Percentiles rank a stretch among this genome's conserved stretches.
phyloP scores from a whole-genome alignment of 495 filamentous ascomycete species.

The Bathelium albidoporum region DNA sequence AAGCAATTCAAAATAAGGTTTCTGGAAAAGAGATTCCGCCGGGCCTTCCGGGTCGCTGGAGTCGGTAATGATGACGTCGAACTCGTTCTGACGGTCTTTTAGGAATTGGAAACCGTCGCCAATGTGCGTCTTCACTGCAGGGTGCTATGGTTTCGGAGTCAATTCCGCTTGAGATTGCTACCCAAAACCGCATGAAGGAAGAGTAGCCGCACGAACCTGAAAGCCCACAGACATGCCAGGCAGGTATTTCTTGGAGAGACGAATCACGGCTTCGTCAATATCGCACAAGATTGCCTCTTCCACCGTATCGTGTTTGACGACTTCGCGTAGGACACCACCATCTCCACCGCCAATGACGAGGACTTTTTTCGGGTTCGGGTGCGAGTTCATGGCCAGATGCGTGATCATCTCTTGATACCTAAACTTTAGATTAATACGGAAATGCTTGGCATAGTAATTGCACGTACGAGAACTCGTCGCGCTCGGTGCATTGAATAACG shows the following conservation, averaged over 20 bases:
- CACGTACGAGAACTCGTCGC: constrained; percentile 84
- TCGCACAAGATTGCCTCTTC: constrained; percentile 94
- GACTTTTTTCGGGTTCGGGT: constrained; percentile 95
- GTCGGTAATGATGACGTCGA: constrained; percentile 99
- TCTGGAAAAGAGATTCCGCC: constrained; percentile 92
- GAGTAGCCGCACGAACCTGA: constrained; percentile 17
- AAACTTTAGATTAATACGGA: constrained; percentile 2
- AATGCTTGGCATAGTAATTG: constrained; percentile 11
- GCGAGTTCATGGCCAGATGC: constrained; percentile 95
- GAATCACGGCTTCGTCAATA: constrained; percentile 99
- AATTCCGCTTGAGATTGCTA: neutral
- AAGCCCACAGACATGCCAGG: constrained; percentile 89
- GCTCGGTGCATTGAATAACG: constrained; percentile 96
- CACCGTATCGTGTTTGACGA: constrained; percentile 87
- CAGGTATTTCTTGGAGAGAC: constrained; percentile 96
- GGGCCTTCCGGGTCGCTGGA: constrained; percentile 95
- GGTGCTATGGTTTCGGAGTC: constrained; percentile 45
- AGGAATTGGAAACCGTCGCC: constrained; percentile 99
- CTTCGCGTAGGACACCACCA: constrained; percentile 91
- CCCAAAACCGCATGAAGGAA: too few relatives aligned
- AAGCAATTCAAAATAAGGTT: constrained; percentile 94
- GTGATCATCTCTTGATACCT: constrained; percentile 99
- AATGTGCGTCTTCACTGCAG: constrained; percentile 79
- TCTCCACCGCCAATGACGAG: constrained; percentile 97
- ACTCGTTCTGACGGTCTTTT: constrained; percentile 81